phyloP scores from a whole-genome alignment of 305 asterid species.

The Lippia alba region DNA sequence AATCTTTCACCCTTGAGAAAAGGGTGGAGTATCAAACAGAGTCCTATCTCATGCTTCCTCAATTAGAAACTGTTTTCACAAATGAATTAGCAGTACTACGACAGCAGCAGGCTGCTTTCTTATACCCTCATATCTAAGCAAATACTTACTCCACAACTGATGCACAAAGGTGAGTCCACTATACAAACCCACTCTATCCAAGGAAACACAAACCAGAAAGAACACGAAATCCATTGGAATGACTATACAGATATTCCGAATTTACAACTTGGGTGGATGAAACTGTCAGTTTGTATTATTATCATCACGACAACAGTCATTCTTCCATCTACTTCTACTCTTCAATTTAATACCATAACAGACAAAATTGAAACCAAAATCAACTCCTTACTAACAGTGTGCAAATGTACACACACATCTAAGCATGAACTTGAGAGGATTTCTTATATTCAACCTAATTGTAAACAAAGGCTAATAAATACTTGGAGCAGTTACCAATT shows the following conservation, averaged over 20 bases:
- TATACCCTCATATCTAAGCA: conserved; percentile 11
- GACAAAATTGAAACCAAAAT: conserved; percentile 8
- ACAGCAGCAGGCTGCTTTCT: conserved; percentile 1
- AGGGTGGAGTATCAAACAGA: conserved; percentile 15
- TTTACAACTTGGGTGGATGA: background rate
- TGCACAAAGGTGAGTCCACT: background rate
- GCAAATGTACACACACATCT: conserved; percentile 12
- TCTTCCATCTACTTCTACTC: background rate
- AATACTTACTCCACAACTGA: background rate
- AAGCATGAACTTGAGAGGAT: conserved; percentile 19
- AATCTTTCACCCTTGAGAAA: background rate
- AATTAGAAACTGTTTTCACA: background rate
- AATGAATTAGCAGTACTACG: background rate
- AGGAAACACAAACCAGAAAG: conserved; percentile 17
- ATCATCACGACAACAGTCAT: conserved; percentile 8
- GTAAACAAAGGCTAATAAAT: conserved; percentile 12
- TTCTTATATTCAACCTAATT: conserved; percentile 16
- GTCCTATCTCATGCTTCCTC: conserved; percentile 14
- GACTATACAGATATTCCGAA: conserved; percentile 15
- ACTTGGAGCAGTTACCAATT: conserved; percentile 28
- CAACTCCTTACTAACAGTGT: conserved; percentile 6
- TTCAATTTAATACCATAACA: conserved; percentile 24
- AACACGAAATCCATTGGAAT: background rate
- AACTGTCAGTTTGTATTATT: background rate
- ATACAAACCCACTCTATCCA: conserved; percentile 1